These are phyloP conservation scores for Chlamydomonas eustigma DNA, from an alignment of 139 green algal species.

Conservation along the genomic window DNA sequence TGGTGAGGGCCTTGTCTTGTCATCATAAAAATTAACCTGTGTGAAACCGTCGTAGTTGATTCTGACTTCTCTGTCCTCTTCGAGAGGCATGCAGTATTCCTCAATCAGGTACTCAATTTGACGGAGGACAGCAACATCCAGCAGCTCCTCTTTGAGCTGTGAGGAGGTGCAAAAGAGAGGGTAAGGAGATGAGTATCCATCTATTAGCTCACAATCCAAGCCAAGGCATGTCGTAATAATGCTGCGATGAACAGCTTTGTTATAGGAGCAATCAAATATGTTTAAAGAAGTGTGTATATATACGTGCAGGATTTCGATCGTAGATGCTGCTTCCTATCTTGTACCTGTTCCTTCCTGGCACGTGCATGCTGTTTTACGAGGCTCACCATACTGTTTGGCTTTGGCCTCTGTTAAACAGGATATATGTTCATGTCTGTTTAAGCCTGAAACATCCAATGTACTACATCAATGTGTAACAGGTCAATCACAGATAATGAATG, in stretches of 20 bases:
- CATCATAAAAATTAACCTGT: conserved; percentile 35
- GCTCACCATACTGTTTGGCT: conserved; percentile 7
- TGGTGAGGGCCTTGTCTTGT: too few species aligned
- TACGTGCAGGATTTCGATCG: background rate
- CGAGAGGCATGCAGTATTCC: conserved; percentile 18
- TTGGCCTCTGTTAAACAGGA: conserved; percentile 25
- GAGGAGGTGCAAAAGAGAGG: background rate
- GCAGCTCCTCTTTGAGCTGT: background rate
- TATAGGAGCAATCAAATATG: too few species aligned
- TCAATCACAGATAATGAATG: background rate
- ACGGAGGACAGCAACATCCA: conserved; percentile 23
- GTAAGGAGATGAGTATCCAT: background rate
- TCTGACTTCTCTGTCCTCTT: conserved; percentile 27
- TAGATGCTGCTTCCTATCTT: background rate
- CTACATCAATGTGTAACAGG: background rate
- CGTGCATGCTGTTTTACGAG: conserved; percentile 27
- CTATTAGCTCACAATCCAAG: background rate
- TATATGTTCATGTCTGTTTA: background rate
- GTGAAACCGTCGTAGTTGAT: conserved; percentile 69
- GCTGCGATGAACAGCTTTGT: too few species aligned
- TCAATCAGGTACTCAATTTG: conserved; percentile 38
- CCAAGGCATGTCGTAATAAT: too few species aligned
- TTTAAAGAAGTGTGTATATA: background rate
- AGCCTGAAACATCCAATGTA: background rate
- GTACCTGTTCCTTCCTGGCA: conserved; percentile 33